A percentile compares a stretch with the other conserved stretches of the same genome.
These are phyloP conservation scores for Diutina siamensis DNA, from an alignment of 1,139 yeast species.

Conservation along the genomic window DNA sequence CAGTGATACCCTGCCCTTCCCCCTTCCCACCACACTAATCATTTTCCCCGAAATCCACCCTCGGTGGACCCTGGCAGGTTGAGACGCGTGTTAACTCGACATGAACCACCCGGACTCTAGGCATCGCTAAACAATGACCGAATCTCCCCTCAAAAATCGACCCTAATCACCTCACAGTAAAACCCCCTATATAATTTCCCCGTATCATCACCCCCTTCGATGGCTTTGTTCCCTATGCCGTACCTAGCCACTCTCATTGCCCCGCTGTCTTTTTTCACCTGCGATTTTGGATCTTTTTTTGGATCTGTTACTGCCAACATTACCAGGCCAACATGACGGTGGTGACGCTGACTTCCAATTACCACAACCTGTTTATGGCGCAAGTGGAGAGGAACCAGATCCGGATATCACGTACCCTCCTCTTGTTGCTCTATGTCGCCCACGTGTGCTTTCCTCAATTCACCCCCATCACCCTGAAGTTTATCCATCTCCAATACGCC, in stretches of 20 bases:
- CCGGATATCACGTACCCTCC: constrained; percentile 20
- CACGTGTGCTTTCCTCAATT: constrained; percentile 14
- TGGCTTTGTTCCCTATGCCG: background rate
- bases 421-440: constrained; percentile 18
- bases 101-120: no score
- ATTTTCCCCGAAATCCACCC: no score
- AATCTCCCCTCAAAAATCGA: no score
- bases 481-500: constrained; percentile 37
- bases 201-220: no score
- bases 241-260: background rate
- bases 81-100: no score
- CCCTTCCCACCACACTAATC: no score
- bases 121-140: no score
- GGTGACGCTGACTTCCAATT: background rate
- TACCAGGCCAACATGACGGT: background rate
- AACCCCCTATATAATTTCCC: no score
- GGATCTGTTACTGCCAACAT: no score
- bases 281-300: background rate
- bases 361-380: constrained; percentile 7
- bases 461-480: constrained; percentile 24
- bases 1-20: no score
- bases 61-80: no score
- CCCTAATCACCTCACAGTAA: no score
- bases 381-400: constrained; percentile 23
- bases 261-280: background rate